Evolutionary conservation across 2,329 filamentous ascomycete species (phyloP), one percentile per base, ranked within the genome.

Genomic region (Pyrenochaeta sp.): DNA sequence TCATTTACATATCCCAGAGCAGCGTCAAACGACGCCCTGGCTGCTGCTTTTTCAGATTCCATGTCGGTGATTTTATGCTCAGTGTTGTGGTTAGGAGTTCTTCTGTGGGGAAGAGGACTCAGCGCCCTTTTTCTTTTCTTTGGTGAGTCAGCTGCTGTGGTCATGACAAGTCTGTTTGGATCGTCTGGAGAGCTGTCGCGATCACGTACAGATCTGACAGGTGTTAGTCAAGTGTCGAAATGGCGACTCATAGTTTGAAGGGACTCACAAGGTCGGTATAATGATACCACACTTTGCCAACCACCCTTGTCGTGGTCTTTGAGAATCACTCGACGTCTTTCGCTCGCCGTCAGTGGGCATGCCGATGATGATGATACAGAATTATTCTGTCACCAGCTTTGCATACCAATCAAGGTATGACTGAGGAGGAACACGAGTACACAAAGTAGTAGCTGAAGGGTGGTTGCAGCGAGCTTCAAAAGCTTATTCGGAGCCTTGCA

Each of bases 201-300:
- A 18, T 51, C 62, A 67, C 67, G 62, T 64, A 66, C 61, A 61
- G 61, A 58, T 39, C 67, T 71, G 20, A 7, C n/a, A n/a, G n/a
- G n/a, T n/a, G n/a, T n/a, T n/a, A n/a, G n/a, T n/a, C n/a, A n/a
- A n/a, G n/a, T n/a, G n/a, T n/a, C n/a, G n/a, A n/a, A n/a, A n/a
- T n/a, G n/a, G n/a, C n/a, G n/a, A n/a, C n/a, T n/a, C 9, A 27
- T 10, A 37, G 26, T 35, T 4, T 26, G 29, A 41, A 17, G 13
- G 3, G 36, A 60, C 61, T 55, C 48, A 69, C 65, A 68, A 52
- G 48, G 56, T 48, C 31, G 61, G 47, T 30, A 67, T 28, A 10
- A 48, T 14, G 21, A 58, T 51, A 19, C 61, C 61, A 42, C 63
- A 69, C 60, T 54, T 66, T 22, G 58, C 56, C 43, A 62, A 55